These are phyloP conservation scores for Phytophthora palmivora DNA, from an alignment of 352 stramenopile genomes.

Conservation along the genomic window DNA sequence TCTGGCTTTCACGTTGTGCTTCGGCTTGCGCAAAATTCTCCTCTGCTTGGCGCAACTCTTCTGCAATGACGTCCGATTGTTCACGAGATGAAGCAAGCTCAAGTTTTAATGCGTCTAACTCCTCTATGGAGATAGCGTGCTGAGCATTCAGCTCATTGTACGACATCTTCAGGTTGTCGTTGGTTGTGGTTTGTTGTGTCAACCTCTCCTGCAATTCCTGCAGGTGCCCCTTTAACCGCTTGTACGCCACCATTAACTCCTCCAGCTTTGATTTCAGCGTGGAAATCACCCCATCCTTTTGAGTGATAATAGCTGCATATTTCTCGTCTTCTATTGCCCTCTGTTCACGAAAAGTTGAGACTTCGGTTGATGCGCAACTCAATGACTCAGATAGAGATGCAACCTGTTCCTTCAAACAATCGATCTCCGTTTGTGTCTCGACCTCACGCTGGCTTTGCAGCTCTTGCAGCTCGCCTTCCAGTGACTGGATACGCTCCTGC, in stretches of 20 bases:
- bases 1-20: constrained; percentile 30
- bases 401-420: constrained; percentile 32
- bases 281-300: constrained; percentile 57
- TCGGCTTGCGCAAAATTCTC: constrained; percentile 25
- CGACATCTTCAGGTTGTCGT: constrained; percentile 33
- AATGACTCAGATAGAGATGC: constrained; percentile 25
- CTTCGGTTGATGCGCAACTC: constrained; percentile 18
- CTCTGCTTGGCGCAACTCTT: constrained; percentile 27
- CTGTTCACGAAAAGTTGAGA: constrained; percentile 27
- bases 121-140: constrained; percentile 16
- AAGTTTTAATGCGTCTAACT: constrained; percentile 40
- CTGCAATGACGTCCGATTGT: constrained; percentile 7
- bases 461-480: too few species aligned
- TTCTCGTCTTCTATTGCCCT: constrained; percentile 20
- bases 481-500: too few species aligned
- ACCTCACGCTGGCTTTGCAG: too few species aligned
- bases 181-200: constrained; percentile 40
- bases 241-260: constrained; percentile 70
- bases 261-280: constrained; percentile 68
- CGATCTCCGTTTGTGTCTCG: constrained; percentile 22
- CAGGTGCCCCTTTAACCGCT: constrained; percentile 56
- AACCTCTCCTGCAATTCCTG: constrained; percentile 56
- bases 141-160: constrained; percentile 36
- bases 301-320: constrained; percentile 7
- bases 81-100: constrained; percentile 37